These are phyloP conservation scores for Trichoderma cornu-damae DNA, from an alignment of 2,329 filamentous ascomycete genomes.

Conservation along the genomic window DNA sequence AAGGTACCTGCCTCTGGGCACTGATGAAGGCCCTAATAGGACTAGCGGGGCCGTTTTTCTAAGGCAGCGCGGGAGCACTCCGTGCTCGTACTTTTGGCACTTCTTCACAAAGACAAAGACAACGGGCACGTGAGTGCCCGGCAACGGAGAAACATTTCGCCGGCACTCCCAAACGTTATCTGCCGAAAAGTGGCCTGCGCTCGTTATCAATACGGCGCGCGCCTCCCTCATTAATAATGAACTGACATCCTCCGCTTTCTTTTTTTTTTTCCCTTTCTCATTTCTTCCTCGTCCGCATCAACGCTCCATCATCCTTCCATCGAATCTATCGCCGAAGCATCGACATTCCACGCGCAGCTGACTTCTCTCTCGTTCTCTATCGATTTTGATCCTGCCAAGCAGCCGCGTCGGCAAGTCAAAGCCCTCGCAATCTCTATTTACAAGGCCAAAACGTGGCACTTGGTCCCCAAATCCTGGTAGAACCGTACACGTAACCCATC, in stretches of 20 bases:
- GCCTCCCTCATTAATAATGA: slow-evolving; percentile 17
- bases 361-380: neutral
- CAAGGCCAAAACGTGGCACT: slow-evolving; percentile 9
- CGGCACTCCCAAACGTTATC: neutral
- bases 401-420: neutral
- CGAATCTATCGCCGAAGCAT: slow-evolving; percentile 22
- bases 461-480: slow-evolving; percentile 2
- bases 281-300: slow-evolving; percentile 17
- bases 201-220: slow-evolving; percentile 10
- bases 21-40: too few species aligned
- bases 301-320: slow-evolving; percentile 19
- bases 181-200: neutral
- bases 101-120: neutral
- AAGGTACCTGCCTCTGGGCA: too few species aligned
- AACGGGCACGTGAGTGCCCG: neutral
- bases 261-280: slow-evolving; percentile 8
- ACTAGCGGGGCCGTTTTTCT: too few species aligned
- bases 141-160: neutral
- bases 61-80: too few species aligned
- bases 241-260: slow-evolving; percentile 8
- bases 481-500: slow-evolving; percentile 1
- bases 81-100: neutral
- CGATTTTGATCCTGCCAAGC: neutral
- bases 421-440: neutral
- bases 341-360: neutral